Evolutionary conservation across 768 basidiomycete genomes (phyloP).

Genomic region (Steccherinum ochraceum): DNA sequence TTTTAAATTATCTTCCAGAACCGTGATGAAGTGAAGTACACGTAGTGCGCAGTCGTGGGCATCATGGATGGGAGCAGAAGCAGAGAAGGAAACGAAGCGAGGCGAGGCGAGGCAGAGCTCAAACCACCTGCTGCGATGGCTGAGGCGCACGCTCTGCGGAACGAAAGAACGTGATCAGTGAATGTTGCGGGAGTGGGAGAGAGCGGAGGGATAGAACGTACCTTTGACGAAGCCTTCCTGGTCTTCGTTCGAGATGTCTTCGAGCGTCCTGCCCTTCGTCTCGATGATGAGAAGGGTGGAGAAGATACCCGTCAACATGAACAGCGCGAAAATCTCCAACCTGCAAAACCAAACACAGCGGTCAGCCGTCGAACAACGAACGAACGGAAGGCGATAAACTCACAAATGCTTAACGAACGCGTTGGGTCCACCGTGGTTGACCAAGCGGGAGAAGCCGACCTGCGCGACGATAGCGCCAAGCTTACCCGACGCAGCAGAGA

Average conservation of each 20-base stretch:
- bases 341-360: slow-evolving; percentile 15
- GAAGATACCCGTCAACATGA: slow-evolving; percentile 37
- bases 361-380: neutral
- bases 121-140: neutral
- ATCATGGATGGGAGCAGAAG: no score
- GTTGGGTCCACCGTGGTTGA: slow-evolving; percentile 28
- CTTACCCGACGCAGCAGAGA: slow-evolving; percentile 40
- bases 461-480: slow-evolving; percentile 37
- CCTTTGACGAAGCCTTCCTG: slow-evolving; percentile 27
- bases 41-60: no score
- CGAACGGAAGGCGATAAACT: slow-evolving; percentile 8
- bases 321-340: slow-evolving; percentile 39
- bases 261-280: slow-evolving; percentile 30
- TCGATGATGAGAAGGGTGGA: slow-evolving; percentile 39
- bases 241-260: slow-evolving; percentile 30
- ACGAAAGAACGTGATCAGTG: no score
- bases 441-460: slow-evolving; percentile 29
- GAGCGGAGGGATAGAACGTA: no score
- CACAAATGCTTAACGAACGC: slow-evolving; percentile 28
- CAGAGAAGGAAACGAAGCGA: no score
- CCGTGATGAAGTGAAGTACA: no score
- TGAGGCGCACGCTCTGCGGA: neutral
- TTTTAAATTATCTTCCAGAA: no score
- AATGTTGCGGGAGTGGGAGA: no score
- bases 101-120: no score